Evolutionary conservation across 257 asterid genomes (phyloP), one percentile per base, ranked within the genome.

Genomic region (Voacanga thouarsii): DNA sequence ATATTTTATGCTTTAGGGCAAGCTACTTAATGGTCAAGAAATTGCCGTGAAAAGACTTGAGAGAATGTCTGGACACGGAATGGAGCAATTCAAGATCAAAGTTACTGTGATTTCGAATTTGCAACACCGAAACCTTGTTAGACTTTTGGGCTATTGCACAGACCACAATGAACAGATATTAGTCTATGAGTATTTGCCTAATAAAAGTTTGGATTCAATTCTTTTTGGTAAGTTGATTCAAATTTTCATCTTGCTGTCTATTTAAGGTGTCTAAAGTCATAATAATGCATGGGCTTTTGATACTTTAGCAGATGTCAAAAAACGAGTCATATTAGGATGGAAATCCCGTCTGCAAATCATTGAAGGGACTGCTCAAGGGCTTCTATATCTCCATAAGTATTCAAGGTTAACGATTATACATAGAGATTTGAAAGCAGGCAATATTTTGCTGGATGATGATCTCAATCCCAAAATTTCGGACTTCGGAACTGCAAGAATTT

Each of bases 141-240:
- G n/a, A 64, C 70, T 64, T 15, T 5, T 64, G 44, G 70, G 70
- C 30, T 64, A 64, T 30, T 64, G 70, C 28, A 28, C 6, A 15
- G 70, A 64, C 30, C 5, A 30, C 9, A 8, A 64, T 30, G 70
- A 64, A 23, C 3, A 44, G 44, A 28, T 64, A 64, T 30, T 64
- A 30, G 16, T 64, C 15, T 64, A 71, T 6, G 75, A 71, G 28
- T 71, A 71, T 37, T 45, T 71, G 56, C 75, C 75, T 9, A 71
- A 71, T 45, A 71, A 71, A 71, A 71, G 75, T n/a, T 71, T 71
- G 59, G 75, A 71, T 71, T 71, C 75, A 14, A 24, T 47, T 49
- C 43, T 71, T 11, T 71, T 71, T 49, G 75, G 75, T 71, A 49
- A 71, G 43, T 12, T 12, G 0, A 28, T 64, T 28, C 5, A 55